Evolutionary conservation across 1,284 basidiomycete species (phyloP).

Genomic region (Ganoderma resinaceum): DNA sequence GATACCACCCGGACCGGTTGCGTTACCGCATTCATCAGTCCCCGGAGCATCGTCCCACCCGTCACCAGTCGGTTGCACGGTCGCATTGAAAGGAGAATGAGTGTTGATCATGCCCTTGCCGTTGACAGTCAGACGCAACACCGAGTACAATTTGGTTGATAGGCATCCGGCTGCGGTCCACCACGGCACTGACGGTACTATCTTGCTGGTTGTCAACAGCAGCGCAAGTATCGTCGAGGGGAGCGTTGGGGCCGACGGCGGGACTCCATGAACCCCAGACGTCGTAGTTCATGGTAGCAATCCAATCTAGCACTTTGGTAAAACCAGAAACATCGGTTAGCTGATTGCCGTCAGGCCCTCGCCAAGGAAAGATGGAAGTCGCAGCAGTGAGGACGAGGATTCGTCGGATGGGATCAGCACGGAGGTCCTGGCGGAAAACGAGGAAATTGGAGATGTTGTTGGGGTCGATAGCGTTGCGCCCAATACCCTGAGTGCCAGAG

Average conservation of each 20-base stretch:
- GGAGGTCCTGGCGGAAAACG: conserved; percentile 76
- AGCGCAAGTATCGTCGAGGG: conserved; percentile 77
- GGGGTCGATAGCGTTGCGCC: conserved; percentile 70
- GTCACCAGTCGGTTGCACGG: conserved; percentile 57
- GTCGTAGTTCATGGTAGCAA: conserved; percentile 92
- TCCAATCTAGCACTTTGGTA: conserved; percentile 77
- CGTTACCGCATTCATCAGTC: conserved; percentile 8
- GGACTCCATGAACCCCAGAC: conserved; percentile 49
- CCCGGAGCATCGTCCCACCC: conserved; percentile 51
- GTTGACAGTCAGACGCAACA: conserved; percentile 72
- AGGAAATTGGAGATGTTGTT: conserved; percentile 80
- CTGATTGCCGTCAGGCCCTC: conserved; percentile 59
- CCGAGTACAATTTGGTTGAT: conserved; percentile 79
- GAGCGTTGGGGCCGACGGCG: conserved; percentile 80
- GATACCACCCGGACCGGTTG: conserved; percentile 51
- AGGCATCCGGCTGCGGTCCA: conserved; percentile 83
- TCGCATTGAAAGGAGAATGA: conserved; percentile 59
- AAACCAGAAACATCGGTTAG: conserved; percentile 71
- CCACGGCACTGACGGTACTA: conserved; percentile 76
- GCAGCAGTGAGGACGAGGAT: conserved; percentile 78
- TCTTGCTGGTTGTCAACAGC: conserved; percentile 67
- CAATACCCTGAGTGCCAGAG: conserved; percentile 73
- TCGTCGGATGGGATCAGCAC: conserved; percentile 56
- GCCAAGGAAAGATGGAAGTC: conserved; percentile 68
- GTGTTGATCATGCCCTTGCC: conserved; percentile 36